phyloP scores from a whole-genome alignment of 192 early-diverging fungal genomes.

The Coemansia sp. region DNA sequence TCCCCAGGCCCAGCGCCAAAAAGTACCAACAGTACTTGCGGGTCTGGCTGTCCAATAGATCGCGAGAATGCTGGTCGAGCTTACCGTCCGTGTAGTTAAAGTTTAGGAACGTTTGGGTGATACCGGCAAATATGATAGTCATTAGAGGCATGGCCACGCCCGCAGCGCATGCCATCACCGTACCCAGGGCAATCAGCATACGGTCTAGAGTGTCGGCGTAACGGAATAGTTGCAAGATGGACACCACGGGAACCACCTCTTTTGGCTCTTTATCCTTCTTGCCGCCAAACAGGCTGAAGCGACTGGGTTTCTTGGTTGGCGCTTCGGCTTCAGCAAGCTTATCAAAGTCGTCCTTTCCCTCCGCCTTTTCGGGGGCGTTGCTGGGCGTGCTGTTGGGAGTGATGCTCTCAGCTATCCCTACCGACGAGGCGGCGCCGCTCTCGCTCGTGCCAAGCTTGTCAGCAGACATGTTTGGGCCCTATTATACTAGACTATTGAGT shows the following conservation, averaged over 20 bases:
- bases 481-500: background rate
- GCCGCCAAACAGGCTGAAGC: background rate
- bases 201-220: slow-evolving; percentile 65
- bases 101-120: slow-evolving; percentile 24
- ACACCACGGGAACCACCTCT: slow-evolving; percentile 53
- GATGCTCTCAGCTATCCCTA: background rate
- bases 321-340: slow-evolving; percentile 2
- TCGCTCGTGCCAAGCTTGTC: background rate
- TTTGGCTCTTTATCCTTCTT: slow-evolving; percentile 23
- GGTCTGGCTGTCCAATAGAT: slow-evolving; percentile 35
- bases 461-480: background rate
- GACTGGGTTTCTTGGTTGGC: background rate
- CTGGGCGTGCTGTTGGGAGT: background rate
- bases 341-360: background rate
- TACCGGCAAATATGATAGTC: slow-evolving; percentile 49
- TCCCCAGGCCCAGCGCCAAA: slow-evolving; percentile 19
- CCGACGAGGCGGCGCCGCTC: slow-evolving; percentile 1
- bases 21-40: slow-evolving; percentile 52
- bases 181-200: slow-evolving; percentile 54
- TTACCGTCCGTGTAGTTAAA: slow-evolving; percentile 10
- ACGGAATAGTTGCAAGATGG: slow-evolving; percentile 64
- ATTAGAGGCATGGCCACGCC: slow-evolving; percentile 54
- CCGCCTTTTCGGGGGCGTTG: background rate
- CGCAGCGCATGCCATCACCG: slow-evolving; percentile 32
- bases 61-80: slow-evolving; percentile 5